phyloP scores from a whole-genome alignment of 208 protist genomes.

The Trypanosoma congolense region DNA sequence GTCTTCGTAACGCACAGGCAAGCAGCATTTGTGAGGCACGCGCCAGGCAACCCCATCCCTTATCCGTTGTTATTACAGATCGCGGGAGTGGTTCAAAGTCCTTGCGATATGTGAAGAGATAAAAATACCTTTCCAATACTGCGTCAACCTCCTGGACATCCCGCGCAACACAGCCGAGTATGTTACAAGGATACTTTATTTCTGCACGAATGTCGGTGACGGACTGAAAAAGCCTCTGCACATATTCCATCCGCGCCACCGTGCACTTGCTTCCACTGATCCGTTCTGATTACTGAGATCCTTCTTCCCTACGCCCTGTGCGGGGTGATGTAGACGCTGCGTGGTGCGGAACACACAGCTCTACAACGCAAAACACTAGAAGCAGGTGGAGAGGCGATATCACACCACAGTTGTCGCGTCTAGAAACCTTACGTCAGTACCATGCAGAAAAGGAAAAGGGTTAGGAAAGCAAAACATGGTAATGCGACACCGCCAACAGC shows the following conservation, averaged over 20 bases:
- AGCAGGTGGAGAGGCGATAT: too few species aligned
- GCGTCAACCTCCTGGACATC: constrained; percentile 35
- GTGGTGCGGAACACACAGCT: too few species aligned
- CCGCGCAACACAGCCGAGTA: constrained; percentile 15
- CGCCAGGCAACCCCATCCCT: constrained; percentile 79
- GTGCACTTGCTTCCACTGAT: too few species aligned
- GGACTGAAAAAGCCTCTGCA: too few species aligned
- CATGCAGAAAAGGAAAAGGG: background rate
- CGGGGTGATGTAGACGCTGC: too few species aligned
- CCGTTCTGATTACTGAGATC: too few species aligned
- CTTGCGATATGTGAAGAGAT: constrained; percentile 72
- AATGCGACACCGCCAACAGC: background rate
- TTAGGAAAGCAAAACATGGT: background rate
- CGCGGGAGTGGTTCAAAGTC: constrained; percentile 41
- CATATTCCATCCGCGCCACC: too few species aligned
- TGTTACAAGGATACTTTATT: constrained; percentile 15
- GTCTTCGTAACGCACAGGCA: constrained; percentile 47
- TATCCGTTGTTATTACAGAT: constrained; percentile 36
- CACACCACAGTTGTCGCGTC: too few species aligned
- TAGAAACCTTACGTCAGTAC: too few species aligned
- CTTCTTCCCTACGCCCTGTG: too few species aligned
- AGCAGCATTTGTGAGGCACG: constrained; percentile 81
- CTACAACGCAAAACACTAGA: too few species aligned
- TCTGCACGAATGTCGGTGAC: background rate
- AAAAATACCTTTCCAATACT: constrained; percentile 32